phyloP scores from a whole-genome alignment of 2,329 filamentous ascomycete species.

The Arthrobotrys iridis region DNA sequence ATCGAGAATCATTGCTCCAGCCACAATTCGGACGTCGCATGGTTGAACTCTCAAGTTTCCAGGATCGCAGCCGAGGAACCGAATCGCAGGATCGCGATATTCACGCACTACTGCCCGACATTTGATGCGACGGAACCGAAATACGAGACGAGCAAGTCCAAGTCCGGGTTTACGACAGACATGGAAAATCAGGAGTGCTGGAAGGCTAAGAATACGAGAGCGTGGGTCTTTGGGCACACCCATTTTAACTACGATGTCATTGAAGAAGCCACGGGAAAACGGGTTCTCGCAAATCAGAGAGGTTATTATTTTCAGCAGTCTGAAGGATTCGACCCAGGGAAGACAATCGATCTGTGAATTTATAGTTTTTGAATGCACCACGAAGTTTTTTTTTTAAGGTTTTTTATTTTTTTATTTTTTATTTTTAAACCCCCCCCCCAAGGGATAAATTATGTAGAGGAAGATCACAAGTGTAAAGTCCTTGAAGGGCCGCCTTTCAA shows the following conservation, averaged over 20 bases:
- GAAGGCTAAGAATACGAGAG: constrained; percentile 59
- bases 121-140: constrained; percentile 54
- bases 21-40: constrained; percentile 57
- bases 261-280: constrained; percentile 58
- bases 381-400: too few relatives aligned
- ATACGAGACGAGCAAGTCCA: constrained; percentile 7
- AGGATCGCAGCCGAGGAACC: constrained; percentile 35
- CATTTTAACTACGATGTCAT: constrained; percentile 64
- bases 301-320: constrained; percentile 63
- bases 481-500: too few relatives aligned
- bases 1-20: constrained; percentile 55
- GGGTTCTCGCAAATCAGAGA: constrained; percentile 62
- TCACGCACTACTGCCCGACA: constrained; percentile 58
- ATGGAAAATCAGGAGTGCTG: constrained; percentile 61
- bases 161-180: constrained; percentile 62
- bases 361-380: too few relatives aligned
- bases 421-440: too few relatives aligned
- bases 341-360: constrained; percentile 54
- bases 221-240: constrained; percentile 67
- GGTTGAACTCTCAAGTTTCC: constrained; percentile 57
- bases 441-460: too few relatives aligned
- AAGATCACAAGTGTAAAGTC: too few relatives aligned
- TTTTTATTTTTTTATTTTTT: too few relatives aligned
- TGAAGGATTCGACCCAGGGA: constrained; percentile 60
- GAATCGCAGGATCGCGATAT: constrained; percentile 46